Percentiles rank a stretch among this genome's conserved stretches.
Evolutionary conservation across 345 rosid species (phyloP).

Genomic region (Eucalyptus shirleyi): DNA sequence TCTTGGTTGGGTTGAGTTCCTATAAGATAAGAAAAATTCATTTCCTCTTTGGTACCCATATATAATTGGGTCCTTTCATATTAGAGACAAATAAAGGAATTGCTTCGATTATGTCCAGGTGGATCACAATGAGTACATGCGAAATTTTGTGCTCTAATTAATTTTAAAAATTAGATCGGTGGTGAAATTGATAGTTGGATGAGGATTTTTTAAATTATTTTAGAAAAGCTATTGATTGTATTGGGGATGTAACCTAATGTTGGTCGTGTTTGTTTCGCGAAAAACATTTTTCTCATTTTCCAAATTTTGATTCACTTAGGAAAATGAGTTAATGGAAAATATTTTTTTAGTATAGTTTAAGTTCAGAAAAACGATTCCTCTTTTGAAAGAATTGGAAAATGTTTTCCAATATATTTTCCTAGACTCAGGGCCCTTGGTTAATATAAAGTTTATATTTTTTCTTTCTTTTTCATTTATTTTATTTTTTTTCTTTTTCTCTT

Average conservation of each 20-base stretch:
- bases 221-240: no score
- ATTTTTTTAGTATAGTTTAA: no score
- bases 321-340: rapidly evolving
- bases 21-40: background rate
- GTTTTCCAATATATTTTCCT: no score
- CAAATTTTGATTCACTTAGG: no score
- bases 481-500: no score
- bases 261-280: rapidly evolving
- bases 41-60: background rate
- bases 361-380: no score
- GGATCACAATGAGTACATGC: background rate
- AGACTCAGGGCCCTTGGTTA: no score
- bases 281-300: no score
- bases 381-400: rapidly evolving
- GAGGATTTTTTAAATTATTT: no score
- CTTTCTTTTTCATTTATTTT: no score
- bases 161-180: background rate
- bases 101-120: background rate
- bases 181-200: background rate
- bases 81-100: background rate
- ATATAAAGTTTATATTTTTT: no score
- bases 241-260: no score
- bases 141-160: background rate
- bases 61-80: background rate
- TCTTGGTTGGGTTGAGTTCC: background rate